Conservation (phyloP, 225 moss, liverwort and hornwort genomes). For the Polytrichum commune region DNA sequence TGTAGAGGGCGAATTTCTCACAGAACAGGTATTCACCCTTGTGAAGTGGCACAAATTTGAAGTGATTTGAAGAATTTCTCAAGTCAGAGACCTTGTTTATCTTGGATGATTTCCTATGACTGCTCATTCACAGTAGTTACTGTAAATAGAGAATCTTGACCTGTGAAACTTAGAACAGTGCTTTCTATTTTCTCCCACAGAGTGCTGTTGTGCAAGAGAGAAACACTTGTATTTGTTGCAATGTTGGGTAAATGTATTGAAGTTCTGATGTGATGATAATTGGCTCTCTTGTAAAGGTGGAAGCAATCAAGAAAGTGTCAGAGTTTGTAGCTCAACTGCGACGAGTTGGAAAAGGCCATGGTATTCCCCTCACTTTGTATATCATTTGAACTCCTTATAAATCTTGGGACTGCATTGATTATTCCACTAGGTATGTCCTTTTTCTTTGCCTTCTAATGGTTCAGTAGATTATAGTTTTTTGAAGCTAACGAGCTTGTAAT, state of each 20-base stretch:
- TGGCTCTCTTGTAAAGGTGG: conserved; percentile 37
- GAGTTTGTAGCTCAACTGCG: conserved; percentile 82
- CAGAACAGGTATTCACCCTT: conserved; percentile 42
- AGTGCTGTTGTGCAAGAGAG: too few relatives aligned
- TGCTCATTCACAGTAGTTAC: background rate
- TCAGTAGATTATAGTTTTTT: too few relatives aligned
- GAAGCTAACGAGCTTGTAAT: too few relatives aligned
- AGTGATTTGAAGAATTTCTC: too few relatives aligned
- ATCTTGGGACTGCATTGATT: background rate
- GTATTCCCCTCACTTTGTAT: conserved; percentile 27
- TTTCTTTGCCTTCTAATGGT: background rate
- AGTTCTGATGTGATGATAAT: background rate
- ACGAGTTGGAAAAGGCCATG: conserved; percentile 93
- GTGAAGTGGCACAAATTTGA: background rate
- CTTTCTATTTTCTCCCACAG: too few relatives aligned
- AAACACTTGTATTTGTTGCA: too few relatives aligned
- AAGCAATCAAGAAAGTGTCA: conserved; percentile 76
- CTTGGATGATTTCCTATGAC: background rate
- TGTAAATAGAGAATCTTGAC: background rate
- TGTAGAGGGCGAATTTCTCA: conserved; percentile 50
- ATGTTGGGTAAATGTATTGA: too few relatives aligned
- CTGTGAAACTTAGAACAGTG: too few relatives aligned
- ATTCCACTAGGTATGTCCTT: background rate
- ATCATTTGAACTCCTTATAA: too few relatives aligned
- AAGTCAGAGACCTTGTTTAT: too few relatives aligned